phyloP scores from a whole-genome alignment of 768 basidiomycete genomes.

The Leccinum obscurum region DNA sequence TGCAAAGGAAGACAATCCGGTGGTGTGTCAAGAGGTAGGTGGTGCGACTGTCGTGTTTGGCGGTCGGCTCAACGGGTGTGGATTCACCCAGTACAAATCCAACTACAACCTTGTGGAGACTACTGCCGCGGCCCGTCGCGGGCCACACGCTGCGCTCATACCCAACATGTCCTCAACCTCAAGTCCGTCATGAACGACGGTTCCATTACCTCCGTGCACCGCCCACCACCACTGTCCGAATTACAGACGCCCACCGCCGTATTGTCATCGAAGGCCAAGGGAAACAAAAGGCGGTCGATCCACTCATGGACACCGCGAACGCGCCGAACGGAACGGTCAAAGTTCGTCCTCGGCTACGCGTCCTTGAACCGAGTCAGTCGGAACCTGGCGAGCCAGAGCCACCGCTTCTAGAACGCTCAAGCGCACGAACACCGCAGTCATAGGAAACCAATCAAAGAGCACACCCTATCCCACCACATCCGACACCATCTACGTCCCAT shows the following conservation, averaged over 20 bases:
- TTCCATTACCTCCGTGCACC: constrained; percentile 7
- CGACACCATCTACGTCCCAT: constrained; percentile 47
- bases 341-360: constrained; percentile 10
- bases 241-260: background rate
- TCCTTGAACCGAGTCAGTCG: background rate
- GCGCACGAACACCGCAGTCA: constrained; percentile 24
- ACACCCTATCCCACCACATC: constrained; percentile 34
- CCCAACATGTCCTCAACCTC: constrained; percentile 50
- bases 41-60: background rate
- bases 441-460: background rate
- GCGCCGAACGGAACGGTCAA: constrained; percentile 13
- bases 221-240: constrained; percentile 7
- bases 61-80: constrained; percentile 2
- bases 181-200: constrained; percentile 25
- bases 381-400: constrained; percentile 10
- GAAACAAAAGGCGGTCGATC: constrained; percentile 32
- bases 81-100: constrained; percentile 51
- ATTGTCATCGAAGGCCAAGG: constrained; percentile 31
- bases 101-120: constrained; percentile 59
- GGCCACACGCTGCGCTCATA: constrained; percentile 59
- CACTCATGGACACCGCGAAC: constrained; percentile 9
- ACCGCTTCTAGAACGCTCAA: constrained; percentile 23
- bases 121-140: constrained; percentile 48
- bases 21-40: constrained; percentile 73
- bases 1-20: constrained; percentile 70